phyloP scores from a whole-genome alignment of 1,284 basidiomycete species.

The Psilocybe mexicana region DNA sequence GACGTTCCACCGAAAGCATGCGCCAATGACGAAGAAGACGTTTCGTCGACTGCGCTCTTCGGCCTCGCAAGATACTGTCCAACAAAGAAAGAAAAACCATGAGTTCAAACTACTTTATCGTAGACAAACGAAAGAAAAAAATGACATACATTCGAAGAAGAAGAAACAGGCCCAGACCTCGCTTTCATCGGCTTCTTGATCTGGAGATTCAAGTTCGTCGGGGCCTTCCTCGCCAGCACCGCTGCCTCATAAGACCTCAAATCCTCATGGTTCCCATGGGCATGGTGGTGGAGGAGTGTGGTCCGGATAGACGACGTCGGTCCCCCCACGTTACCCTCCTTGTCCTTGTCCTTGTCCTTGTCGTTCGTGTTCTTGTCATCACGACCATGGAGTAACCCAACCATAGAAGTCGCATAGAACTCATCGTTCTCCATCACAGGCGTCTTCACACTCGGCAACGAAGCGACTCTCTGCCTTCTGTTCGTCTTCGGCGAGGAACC shows the following conservation, averaged over 20 bases:
- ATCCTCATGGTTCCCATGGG: constrained; percentile 54
- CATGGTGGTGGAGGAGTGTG: constrained; percentile 24
- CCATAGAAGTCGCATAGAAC: constrained; percentile 1
- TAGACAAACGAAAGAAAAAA: constrained; percentile 6
- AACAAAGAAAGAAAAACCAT: no score
- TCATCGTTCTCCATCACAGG: constrained; percentile 38
- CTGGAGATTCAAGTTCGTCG: constrained; percentile 47
- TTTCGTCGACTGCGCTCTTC: constrained; percentile 9
- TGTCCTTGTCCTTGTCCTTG: constrained; percentile 6
- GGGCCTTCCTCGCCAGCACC: constrained; percentile 63
- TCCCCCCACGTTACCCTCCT: constrained; percentile 5
- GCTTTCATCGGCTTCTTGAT: constrained; percentile 28
- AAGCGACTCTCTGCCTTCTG: constrained; percentile 57
- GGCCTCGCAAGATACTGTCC: constrained; percentile 11
- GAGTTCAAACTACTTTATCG: background rate
- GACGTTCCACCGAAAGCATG: constrained; percentile 23
- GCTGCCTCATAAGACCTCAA: constrained; percentile 73
- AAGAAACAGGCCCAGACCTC: constrained; percentile 5
- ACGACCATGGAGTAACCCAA: constrained; percentile 17
- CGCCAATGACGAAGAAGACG: constrained; percentile 25
- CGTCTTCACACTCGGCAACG: constrained; percentile 67
- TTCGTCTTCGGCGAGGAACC: constrained; percentile 12
- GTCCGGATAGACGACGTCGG: constrained; percentile 31
- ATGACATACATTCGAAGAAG: constrained; percentile 2
- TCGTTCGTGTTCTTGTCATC: no score